phyloP scores from a whole-genome alignment of 2,329 filamentous ascomycete genomes.

The Xylariaceae sp. region DNA sequence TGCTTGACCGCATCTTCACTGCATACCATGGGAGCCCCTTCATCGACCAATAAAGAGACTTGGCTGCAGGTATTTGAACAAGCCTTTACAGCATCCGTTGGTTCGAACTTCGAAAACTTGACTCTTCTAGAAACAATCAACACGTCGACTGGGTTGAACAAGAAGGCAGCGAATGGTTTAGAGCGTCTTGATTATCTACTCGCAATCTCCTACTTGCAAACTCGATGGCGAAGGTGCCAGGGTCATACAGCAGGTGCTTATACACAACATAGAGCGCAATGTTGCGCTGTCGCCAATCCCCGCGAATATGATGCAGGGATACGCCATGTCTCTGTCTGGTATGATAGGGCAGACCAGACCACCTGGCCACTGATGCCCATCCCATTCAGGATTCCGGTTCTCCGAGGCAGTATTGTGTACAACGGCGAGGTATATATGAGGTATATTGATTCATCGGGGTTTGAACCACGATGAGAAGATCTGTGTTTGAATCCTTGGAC shows the following conservation, averaged over 20 bases:
- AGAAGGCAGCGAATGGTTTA: background rate
- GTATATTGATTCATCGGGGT: conserved; percentile 9
- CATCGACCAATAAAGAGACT: conserved; percentile 12
- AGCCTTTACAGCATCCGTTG: background rate
- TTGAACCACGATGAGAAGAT: conserved; percentile 12
- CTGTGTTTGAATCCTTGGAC: conserved; percentile 14
- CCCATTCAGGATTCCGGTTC: conserved; percentile 10
- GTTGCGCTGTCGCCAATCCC: conserved; percentile 15
- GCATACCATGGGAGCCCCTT: background rate
- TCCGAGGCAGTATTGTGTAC: background rate
- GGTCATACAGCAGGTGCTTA: conserved; percentile 16
- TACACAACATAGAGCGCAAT: conserved; percentile 13
- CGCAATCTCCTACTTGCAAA: conserved; percentile 5
- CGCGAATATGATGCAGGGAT: conserved; percentile 13
- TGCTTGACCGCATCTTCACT: background rate
- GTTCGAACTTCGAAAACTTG: background rate
- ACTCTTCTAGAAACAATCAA: background rate
- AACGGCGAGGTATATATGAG: conserved; percentile 1
- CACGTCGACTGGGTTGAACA: background rate
- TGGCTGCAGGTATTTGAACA: background rate
- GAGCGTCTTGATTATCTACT: background rate
- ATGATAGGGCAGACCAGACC: conserved; percentile 10
- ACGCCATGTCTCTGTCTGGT: conserved; percentile 14
- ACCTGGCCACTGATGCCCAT: conserved; percentile 14
- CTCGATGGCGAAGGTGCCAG: conserved; percentile 1